Percentiles rank a stretch among this genome's conserved stretches.
Evolutionary conservation across 345 rosid genomes (phyloP).

Genomic region (Cochlearia excelsa): DNA sequence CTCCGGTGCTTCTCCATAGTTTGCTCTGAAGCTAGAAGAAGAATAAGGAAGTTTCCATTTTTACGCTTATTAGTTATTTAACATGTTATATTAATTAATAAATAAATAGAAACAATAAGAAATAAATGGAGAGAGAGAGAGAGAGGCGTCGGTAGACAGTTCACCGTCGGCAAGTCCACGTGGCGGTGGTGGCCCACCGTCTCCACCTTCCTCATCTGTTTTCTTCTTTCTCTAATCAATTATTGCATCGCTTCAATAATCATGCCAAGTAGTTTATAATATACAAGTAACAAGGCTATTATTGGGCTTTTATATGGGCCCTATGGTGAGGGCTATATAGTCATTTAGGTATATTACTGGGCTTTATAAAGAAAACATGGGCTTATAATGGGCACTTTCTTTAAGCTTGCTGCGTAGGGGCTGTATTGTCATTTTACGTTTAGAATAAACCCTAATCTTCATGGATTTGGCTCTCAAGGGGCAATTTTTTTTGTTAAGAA

Average conservation of each 20-base stretch:
- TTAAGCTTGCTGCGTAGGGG: not conserved
- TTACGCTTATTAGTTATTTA: slow-evolving; percentile 1
- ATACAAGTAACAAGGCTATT: too few species aligned
- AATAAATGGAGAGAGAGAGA: not conserved
- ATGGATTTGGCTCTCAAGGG: not conserved
- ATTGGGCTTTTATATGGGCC: too few species aligned
- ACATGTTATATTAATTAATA: not conserved
- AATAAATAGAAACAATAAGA: not conserved
- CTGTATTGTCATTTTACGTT: slow-evolving; percentile 11
- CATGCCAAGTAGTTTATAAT: too few species aligned
- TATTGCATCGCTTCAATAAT: too few species aligned
- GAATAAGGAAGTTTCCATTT: slow-evolving; percentile 24
- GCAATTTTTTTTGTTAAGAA: too few species aligned
- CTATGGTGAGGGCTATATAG: too few species aligned
- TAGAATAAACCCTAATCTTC: slow-evolving; percentile 30
- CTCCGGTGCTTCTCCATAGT: slow-evolving; percentile 28
- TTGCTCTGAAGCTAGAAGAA: slow-evolving; percentile 20
- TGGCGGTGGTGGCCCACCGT: slow-evolving; percentile 29
- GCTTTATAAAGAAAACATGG: not conserved
- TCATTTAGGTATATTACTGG: not conserved
- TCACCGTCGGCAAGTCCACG: slow-evolving; percentile 36
- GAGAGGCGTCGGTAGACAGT: slow-evolving; percentile 19
- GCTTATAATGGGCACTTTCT: not conserved
- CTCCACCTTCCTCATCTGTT: slow-evolving; percentile 1
- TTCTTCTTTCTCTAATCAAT: too few species aligned